Conservation (phyloP, 163 green algal genomes). For the Scenedesmus sp. region DNA sequence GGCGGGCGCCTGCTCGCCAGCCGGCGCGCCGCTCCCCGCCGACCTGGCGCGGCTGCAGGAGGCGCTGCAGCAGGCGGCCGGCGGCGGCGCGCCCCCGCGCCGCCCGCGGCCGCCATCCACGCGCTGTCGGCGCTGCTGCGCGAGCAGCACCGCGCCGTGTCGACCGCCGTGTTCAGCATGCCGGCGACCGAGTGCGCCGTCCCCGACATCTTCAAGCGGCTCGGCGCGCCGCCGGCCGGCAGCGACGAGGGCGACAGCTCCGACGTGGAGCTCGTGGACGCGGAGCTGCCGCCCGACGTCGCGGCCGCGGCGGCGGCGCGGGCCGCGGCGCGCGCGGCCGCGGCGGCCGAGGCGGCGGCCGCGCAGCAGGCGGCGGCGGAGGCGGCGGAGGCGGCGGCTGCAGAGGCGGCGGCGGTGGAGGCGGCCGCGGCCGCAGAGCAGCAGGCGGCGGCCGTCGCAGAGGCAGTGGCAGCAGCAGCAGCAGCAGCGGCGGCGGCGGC, state of each 20-base stretch:
- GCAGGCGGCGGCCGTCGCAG: background rate
- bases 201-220: conserved; percentile 30
- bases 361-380: no score
- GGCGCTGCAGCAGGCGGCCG: background rate
- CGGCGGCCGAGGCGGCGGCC: background rate
- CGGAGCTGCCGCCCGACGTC: no score
- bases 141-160: background rate
- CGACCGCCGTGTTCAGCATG: background rate
- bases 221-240: background rate
- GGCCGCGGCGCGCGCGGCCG: background rate
- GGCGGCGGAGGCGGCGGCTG: no score
- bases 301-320: no score
- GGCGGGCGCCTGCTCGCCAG: no score
- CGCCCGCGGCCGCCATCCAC: background rate
- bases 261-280: conserved; percentile 25
- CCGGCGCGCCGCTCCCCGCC: no score
- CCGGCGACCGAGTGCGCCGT: conserved; percentile 6
- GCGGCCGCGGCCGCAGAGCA: no score
- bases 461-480: background rate
- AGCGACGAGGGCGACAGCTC: background rate
- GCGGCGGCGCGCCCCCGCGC: background rate
- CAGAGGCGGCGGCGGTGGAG: no score
- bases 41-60: no score
- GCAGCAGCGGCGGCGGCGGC: background rate
- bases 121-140: conserved; percentile 23